These are phyloP conservation scores for Calonectria pteridis DNA, from an alignment of 2,329 filamentous ascomycete species.

Conservation along the genomic window DNA sequence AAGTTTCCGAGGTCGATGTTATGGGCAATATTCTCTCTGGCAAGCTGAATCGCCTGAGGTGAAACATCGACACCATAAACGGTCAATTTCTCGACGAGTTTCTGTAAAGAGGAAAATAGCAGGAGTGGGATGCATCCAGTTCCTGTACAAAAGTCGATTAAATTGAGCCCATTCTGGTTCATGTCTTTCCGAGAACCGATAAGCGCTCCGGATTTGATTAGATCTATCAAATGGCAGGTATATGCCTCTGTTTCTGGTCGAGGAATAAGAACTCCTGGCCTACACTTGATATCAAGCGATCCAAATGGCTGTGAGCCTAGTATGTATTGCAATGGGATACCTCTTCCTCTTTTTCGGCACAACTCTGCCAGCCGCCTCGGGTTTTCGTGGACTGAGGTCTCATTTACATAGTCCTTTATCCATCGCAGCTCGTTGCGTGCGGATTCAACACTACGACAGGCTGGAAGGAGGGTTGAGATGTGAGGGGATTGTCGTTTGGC, in stretches of 20 bases:
- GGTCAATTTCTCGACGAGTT: slow-evolving; percentile 55
- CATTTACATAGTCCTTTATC: slow-evolving; percentile 72
- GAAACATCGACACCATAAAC: slow-evolving; percentile 84
- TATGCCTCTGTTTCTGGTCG: slow-evolving; percentile 82
- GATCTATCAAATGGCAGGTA: slow-evolving; percentile 65
- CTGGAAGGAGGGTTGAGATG: slow-evolving; percentile 71
- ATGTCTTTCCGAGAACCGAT: slow-evolving; percentile 23
- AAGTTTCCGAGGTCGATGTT: slow-evolving; percentile 55
- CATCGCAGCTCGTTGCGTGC: slow-evolving; percentile 79
- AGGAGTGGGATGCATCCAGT: slow-evolving; percentile 90
- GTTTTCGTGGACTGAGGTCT: slow-evolving; percentile 31
- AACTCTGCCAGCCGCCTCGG: slow-evolving; percentile 52
- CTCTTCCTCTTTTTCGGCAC: slow-evolving; percentile 65
- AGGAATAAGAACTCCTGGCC: slow-evolving; percentile 86
- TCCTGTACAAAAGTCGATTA: slow-evolving; percentile 91
- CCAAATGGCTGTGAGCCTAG: slow-evolving; percentile 92
- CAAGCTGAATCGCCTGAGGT: slow-evolving; percentile 71
- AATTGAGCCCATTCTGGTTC: slow-evolving; percentile 57
- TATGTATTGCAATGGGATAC: slow-evolving; percentile 89
- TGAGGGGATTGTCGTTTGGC: slow-evolving; percentile 67
- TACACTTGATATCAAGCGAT: slow-evolving; percentile 81
- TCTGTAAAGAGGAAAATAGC: slow-evolving; percentile 72
- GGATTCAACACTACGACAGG: slow-evolving; percentile 72
- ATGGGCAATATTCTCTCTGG: slow-evolving; percentile 70
- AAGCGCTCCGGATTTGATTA: slow-evolving; percentile 50